These are phyloP conservation scores for Russula sp. DNA, from an alignment of 768 basidiomycete genomes.

Conservation along the genomic window DNA sequence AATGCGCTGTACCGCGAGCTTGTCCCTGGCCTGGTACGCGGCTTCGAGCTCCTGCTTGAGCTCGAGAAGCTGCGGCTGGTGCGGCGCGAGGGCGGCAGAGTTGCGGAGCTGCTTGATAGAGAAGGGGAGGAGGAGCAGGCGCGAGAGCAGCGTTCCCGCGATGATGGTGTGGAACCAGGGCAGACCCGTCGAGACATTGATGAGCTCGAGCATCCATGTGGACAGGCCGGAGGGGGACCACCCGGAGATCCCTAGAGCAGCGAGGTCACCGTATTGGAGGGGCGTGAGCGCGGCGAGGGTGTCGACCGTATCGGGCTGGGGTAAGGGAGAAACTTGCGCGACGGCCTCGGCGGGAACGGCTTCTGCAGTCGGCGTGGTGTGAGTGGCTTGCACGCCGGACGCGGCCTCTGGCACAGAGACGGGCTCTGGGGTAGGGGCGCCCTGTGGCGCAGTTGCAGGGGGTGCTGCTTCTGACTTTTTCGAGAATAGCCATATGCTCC, in stretches of 20 bases:
- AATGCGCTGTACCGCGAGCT: conserved; percentile 35
- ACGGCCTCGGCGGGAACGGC: background rate
- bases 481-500: conserved; percentile 16
- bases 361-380: background rate
- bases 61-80: conserved; percentile 50
- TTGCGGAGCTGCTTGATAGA: conserved; percentile 49
- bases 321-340: background rate
- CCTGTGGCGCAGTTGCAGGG: background rate
- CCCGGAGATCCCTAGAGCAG: conserved; percentile 52
- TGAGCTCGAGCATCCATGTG: conserved; percentile 54
- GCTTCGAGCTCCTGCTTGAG: conserved; percentile 43
- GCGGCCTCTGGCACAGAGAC: background rate
- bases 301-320: background rate
- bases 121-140: conserved; percentile 53
- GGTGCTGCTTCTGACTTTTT: conserved; percentile 1
- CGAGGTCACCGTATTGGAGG: conserved; percentile 65
- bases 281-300: conserved; percentile 30
- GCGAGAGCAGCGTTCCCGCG: conserved; percentile 53
- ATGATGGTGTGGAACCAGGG: conserved; percentile 86
- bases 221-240: conserved; percentile 63
- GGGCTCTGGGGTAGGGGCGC: background rate
- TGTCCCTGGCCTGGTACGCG: conserved; percentile 31
- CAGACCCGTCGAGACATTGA: conserved; percentile 62
- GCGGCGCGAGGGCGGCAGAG: conserved; percentile 50
- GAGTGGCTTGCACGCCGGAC: background rate